These are phyloP conservation scores for Rhizopus delemar DNA, from an alignment of 371 early-diverging fungal species.

Conservation along the genomic window DNA sequence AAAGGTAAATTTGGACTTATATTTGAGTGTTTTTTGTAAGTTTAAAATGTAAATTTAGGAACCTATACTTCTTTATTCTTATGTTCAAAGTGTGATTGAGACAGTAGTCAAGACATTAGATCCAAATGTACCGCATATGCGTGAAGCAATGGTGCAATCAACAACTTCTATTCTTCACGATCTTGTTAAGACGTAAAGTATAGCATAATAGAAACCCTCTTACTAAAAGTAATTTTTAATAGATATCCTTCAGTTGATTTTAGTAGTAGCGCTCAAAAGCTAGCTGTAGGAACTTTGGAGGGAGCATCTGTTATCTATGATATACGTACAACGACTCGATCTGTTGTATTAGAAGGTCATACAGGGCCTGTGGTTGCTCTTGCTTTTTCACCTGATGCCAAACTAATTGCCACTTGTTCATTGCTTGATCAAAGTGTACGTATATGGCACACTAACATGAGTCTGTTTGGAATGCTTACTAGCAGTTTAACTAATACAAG, in stretches of 20 bases:
- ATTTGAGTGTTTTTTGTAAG: not conserved
- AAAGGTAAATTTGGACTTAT: constrained; percentile 48
- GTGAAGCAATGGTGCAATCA: constrained; percentile 70
- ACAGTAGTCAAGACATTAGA: constrained; percentile 84
- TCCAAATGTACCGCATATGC: constrained; percentile 73
- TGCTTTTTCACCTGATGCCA: constrained; percentile 80
- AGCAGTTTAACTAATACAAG: constrained; percentile 45
- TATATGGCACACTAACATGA: constrained; percentile 75
- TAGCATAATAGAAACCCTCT: not conserved
- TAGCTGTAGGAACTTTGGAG: constrained; percentile 80
- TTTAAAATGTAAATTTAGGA: constrained; percentile 41
- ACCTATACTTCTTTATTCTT: constrained; percentile 63
- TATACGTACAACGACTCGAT: constrained; percentile 81
- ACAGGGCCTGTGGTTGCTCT: constrained; percentile 66
- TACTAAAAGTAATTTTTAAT: not conserved
- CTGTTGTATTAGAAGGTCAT: constrained; percentile 77
- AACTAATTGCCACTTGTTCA: constrained; percentile 75
- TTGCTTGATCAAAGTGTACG: constrained; percentile 69
- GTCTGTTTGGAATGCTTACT: constrained; percentile 73
- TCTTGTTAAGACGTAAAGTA: constrained; percentile 65
- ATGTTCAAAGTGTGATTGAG: constrained; percentile 70
- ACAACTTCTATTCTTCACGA: constrained; percentile 78
- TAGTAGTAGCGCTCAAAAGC: constrained; percentile 72
- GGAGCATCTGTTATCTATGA: constrained; percentile 82
- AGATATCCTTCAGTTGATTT: constrained; percentile 76